These are phyloP conservation scores for Trichoderma pleuroti DNA, from an alignment of 2,329 filamentous ascomycete genomes.

Conservation along the genomic window DNA sequence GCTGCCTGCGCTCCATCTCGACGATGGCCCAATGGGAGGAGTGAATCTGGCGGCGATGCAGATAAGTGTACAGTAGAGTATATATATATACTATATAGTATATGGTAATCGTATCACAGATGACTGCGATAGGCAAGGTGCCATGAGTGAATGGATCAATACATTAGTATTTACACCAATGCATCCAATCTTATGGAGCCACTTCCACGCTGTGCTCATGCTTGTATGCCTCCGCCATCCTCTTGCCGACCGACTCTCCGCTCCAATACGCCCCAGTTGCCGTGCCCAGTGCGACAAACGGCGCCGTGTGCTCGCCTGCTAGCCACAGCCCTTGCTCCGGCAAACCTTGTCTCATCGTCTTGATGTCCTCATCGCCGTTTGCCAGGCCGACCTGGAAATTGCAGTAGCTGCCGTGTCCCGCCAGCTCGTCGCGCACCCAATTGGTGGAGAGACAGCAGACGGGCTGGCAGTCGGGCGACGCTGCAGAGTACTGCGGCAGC, in stretches of 20 bases:
- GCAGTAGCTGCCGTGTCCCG: constrained; percentile 77
- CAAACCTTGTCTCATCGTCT: constrained; percentile 58
- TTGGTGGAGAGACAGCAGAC: constrained; percentile 63
- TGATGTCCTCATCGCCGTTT: constrained; percentile 68
- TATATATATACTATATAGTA: background rate
- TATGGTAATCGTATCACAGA: background rate
- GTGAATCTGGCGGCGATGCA: background rate
- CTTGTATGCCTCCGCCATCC: constrained; percentile 54
- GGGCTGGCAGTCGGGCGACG: constrained; percentile 57
- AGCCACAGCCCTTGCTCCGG: constrained; percentile 73
- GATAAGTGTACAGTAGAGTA: background rate
- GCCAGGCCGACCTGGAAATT: constrained; percentile 79
- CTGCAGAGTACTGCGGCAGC: constrained; percentile 62
- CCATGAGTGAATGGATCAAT: background rate
- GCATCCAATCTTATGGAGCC: background rate
- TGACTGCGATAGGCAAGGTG: background rate
- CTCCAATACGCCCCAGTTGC: constrained; percentile 91
- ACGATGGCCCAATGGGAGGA: background rate
- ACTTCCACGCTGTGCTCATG: constrained; percentile 28
- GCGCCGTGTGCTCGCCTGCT: constrained; percentile 85
- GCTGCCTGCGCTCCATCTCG: background rate
- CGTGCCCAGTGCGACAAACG: constrained; percentile 84
- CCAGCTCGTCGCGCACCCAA: constrained; percentile 75
- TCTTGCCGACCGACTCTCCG: constrained; percentile 71
- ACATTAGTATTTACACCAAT: background rate